Evolutionary conservation across 2,329 filamentous ascomycete genomes (phyloP), one percentile per base, ranked within the genome.

Genomic region (Dothideomycetidae sp.): DNA sequence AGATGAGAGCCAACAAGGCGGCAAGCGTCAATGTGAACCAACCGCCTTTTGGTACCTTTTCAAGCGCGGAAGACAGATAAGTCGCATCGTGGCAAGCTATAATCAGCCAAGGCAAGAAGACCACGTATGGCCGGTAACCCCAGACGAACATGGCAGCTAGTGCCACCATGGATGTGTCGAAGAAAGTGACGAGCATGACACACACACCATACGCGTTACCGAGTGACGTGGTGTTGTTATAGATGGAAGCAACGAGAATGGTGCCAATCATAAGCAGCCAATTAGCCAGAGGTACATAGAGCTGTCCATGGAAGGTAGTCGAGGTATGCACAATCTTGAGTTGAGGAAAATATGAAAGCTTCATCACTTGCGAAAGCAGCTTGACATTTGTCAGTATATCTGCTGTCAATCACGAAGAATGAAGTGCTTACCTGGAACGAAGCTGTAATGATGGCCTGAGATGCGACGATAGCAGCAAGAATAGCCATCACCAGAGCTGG

Each of bases 191-290:
- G 33, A 81, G 71, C 48, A 85, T 82, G 51, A 86, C 81, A 46
- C 81, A 86, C 5, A 82, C 75, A 28, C 81, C 79, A 48, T 85
- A 85, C 0, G 80, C 80, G 48, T 83, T 74, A 15, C 80, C 80
- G 0, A 84, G 66, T 39, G 66, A 66, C 1, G 74, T 79, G 1
- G 77, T 80, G 47, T 81, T 79, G 52, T 75, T 80, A 58, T 82
- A 85, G 2, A 81, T 70, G 0, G 72, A 73, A 1, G 81, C 79
- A 5, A 85, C 74, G 5, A 84, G 60, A n/a, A 88, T 68, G 1
- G 78, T 78, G 2, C 79, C 79, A 19, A 80, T 62, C 75, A 85
- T 78, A 44, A 86, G 63, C 1, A 85, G 59, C 77, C 80, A 85
- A 50, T 86, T 86, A 3, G 75, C 73, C 10, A 81, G 59, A 0